Evolutionary conservation across 2,329 filamentous ascomycete genomes (phyloP), one percentile per base, ranked within the genome.

Genomic region (Septoria petroselini): DNA sequence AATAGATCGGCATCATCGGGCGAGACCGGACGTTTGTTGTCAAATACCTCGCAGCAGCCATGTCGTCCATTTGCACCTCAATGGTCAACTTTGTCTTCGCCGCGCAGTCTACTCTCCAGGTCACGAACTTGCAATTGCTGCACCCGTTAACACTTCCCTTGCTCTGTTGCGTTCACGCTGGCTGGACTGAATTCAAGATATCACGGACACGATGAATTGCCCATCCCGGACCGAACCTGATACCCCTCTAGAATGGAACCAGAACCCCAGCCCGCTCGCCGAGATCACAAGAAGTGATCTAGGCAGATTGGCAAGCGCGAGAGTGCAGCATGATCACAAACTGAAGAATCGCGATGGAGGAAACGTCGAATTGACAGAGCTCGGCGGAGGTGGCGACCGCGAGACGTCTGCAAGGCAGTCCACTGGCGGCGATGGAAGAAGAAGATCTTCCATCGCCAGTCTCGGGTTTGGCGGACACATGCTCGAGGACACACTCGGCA

Each of bases 271-370:
- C 48, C 70, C 71, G 2, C 68, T 85, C 48, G 76, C 76, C 50
- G 70, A 76, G 27, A 85, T 81, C 2, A 85, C 81, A 4, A 72
- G 79, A 49, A 77, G 78, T 57, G 81, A 84, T 60, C 69, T 85
- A 50, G 81, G 81, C 63, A 76, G 78, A 25, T 75, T 82, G 51
- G 78, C 77, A 31, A 84, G 83, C 63, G 70, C 76, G 1, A 72
- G 80, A 57, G 69, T 74, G n/a, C 71, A 76, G 53, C 70, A 75
- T 59, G 73, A 73, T 47, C 68, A 71, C 54, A 64, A 68, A 54
- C 61, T 67, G 53, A 62, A 63, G 41, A 64, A 63, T 15, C 55
- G 68, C 21, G 63, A 68, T 40, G 58, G 53, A 27, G 43, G 53
- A 21, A 46, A 55, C n/a, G 52, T 60, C 15, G 61, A 62, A 38